Conservation (phyloP, 768 basidiomycete species). For the Jaapia argillacea region DNA sequence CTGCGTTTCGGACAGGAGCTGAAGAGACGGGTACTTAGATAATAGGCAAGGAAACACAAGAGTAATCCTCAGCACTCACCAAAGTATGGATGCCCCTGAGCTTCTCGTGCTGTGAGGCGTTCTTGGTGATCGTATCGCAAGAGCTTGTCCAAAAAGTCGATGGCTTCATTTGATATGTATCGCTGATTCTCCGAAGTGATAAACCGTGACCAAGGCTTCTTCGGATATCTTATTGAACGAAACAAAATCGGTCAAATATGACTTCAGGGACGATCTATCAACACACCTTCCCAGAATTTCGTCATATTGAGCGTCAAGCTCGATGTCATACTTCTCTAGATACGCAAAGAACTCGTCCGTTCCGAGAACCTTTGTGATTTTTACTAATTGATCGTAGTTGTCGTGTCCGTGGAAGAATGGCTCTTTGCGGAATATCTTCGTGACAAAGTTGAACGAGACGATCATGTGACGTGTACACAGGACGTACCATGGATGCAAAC, state of each 20-base stretch:
- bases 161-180: constrained; percentile 93
- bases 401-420: constrained; percentile 99
- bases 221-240: constrained; percentile 54
- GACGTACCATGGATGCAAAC: constrained; percentile 93
- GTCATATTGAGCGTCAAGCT: constrained; percentile 92
- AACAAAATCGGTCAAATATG: background rate
- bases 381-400: constrained; percentile 97
- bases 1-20: too few relatives aligned
- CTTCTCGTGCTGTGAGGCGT: constrained; percentile 88
- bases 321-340: constrained; percentile 91
- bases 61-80: too few relatives aligned
- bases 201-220: constrained; percentile 93
- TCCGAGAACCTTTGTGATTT: constrained; percentile 95
- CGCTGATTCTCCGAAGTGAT: constrained; percentile 94
- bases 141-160: constrained; percentile 92
- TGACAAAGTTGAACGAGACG: constrained; percentile 2
- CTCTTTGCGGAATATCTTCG: constrained; percentile 95
- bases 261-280: background rate
- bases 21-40: too few relatives aligned
- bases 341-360: constrained; percentile 93
- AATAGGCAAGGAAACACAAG: too few relatives aligned
- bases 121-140: constrained; percentile 97
- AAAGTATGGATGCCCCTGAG: constrained; percentile 90
- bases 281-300: constrained; percentile 79
- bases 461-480: constrained; percentile 1